These are phyloP conservation scores for Claviceps fusiformis DNA, from an alignment of 2,329 filamentous ascomycete genomes.

Conservation along the genomic window DNA sequence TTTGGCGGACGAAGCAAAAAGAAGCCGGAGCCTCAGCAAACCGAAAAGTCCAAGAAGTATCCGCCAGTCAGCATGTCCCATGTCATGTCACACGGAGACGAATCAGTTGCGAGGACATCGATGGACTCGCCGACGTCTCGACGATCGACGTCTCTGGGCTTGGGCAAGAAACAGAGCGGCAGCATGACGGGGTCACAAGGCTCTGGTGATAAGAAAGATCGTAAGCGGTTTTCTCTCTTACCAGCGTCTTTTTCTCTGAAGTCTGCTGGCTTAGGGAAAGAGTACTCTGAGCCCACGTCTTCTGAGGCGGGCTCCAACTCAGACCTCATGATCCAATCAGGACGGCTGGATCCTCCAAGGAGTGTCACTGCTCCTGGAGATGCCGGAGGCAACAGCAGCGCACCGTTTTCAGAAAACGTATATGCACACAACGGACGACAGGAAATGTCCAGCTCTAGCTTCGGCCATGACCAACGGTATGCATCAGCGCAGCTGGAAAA, in stretches of 20 bases:
- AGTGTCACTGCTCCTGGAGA: conserved; percentile 23
- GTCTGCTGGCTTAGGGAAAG: conserved; percentile 46
- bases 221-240: conserved; percentile 59
- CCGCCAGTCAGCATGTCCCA: conserved; percentile 87
- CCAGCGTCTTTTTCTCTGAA: conserved; percentile 51
- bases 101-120: conserved; percentile 40
- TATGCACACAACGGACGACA: conserved; percentile 25
- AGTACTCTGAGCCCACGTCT: conserved; percentile 26
- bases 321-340: conserved; percentile 38
- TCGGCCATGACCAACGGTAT: conserved; percentile 28
- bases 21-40: conserved; percentile 29
- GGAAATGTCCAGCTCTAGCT: conserved; percentile 19
- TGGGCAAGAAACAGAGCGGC: conserved; percentile 58
- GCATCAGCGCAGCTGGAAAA: conserved; percentile 26
- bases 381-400: conserved; percentile 21
- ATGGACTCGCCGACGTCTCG: conserved; percentile 56
- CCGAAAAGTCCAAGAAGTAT: conserved; percentile 58
- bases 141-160: conserved; percentile 55
- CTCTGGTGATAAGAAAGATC: conserved; percentile 42
- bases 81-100: conserved; percentile 45
- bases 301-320: conserved; percentile 36
- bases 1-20: conserved; percentile 52
- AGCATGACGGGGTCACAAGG: conserved; percentile 45
- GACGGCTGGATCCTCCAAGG: conserved; percentile 15
- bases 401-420: conserved; percentile 25